These are phyloP conservation scores for Petasospora fabianii DNA, from an alignment of 1,139 yeast species.

Conservation along the genomic window DNA sequence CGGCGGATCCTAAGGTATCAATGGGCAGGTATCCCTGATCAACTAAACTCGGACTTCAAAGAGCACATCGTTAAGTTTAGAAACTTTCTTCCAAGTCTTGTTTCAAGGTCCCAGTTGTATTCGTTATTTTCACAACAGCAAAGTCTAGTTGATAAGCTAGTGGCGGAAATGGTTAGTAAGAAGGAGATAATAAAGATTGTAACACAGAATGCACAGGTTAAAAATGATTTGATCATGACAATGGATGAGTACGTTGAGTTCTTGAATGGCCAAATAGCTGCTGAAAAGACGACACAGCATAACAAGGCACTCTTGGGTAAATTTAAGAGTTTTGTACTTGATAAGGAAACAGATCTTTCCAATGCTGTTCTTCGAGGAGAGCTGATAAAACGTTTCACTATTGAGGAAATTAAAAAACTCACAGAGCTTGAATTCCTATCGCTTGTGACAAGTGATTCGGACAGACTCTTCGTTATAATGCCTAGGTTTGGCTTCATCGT, in stretches of 20 bases:
- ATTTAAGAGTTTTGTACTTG: slow-evolving; percentile 29
- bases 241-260: slow-evolving; percentile 12
- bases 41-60: slow-evolving; percentile 15
- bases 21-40: slow-evolving; percentile 14
- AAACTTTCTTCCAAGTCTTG: slow-evolving; percentile 34
- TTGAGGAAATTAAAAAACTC: slow-evolving; percentile 33
- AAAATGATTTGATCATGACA: slow-evolving; percentile 4
- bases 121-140: slow-evolving; percentile 38
- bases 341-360: slow-evolving; percentile 8
- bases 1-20: slow-evolving; percentile 7
- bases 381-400: slow-evolving; percentile 6
- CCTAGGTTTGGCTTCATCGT: slow-evolving; percentile 60
- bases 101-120: slow-evolving; percentile 38
- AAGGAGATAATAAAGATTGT: slow-evolving; percentile 31
- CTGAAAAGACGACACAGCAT: not conserved
- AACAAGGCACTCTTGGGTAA: not conserved
- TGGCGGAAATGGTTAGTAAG: slow-evolving; percentile 29
- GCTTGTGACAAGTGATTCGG: slow-evolving; percentile 44
- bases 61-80: slow-evolving; percentile 19
- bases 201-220: slow-evolving; percentile 32
- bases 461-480: slow-evolving; percentile 42
- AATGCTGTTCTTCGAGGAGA: not conserved
- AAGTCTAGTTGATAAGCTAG: slow-evolving; percentile 35
- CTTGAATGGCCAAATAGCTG: slow-evolving; percentile 5
- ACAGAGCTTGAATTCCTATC: slow-evolving; percentile 55